Conservation (phyloP, 805 yeast species). For the Myxozyma mucilagina region DNA sequence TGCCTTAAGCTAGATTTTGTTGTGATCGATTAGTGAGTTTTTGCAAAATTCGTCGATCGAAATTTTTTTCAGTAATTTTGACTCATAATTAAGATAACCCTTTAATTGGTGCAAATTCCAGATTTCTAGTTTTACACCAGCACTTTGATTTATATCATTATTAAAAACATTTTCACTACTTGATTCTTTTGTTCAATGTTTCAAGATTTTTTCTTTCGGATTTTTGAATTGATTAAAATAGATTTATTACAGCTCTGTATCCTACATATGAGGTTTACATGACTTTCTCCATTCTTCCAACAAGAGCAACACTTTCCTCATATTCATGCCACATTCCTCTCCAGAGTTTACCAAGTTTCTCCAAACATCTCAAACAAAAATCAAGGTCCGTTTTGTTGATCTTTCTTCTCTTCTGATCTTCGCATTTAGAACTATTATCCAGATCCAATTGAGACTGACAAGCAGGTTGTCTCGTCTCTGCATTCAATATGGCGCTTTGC, state of each 20-base stretch:
- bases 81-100: no score
- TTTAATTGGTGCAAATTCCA: no score
- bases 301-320: constrained; percentile 24
- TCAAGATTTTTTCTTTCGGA: no score
- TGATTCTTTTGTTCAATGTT: no score
- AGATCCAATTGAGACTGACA: not conserved
- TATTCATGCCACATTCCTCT: constrained; percentile 18
- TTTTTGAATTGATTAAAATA: no score
- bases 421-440: not conserved
- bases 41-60: no score
- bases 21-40: no score
- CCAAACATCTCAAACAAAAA: constrained; percentile 15
- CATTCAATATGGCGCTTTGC: not conserved
- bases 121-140: no score
- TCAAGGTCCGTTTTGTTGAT: constrained; percentile 15
- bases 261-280: constrained; percentile 1
- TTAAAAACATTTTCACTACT: no score
- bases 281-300: constrained; percentile 23
- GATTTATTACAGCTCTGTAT: not conserved
- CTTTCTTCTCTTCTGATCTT: not conserved
- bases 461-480: not conserved
- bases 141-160: no score
- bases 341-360: constrained; percentile 16
- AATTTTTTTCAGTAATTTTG: no score
- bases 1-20: no score